A percentile compares a stretch with the other conserved stretches of the same genome.
phyloP scores from a whole-genome alignment of 495 filamentous ascomycete species.

The Trichoderma virens region DNA sequence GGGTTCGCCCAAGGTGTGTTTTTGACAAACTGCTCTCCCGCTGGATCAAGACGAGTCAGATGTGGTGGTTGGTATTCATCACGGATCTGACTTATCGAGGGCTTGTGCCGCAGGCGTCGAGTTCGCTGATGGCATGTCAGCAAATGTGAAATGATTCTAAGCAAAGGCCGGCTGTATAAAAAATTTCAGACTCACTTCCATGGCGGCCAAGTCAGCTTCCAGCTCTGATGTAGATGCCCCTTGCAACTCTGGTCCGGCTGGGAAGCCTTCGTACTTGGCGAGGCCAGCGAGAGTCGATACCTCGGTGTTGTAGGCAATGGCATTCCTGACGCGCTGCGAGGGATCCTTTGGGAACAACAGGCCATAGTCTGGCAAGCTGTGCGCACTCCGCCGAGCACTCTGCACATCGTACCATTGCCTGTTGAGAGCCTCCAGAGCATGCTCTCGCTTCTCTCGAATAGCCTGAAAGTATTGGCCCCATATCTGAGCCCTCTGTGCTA shows the following conservation, averaged over 20 bases:
- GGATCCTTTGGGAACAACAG: slow-evolving; percentile 64
- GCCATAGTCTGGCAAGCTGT: slow-evolving; percentile 69
- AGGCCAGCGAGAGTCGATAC: slow-evolving; percentile 85
- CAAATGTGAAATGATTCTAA: not conserved
- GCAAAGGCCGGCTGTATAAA: slow-evolving; percentile 8
- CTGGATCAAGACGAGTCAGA: slow-evolving; percentile 39
- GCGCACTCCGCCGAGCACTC: slow-evolving; percentile 76
- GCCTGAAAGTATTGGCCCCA: slow-evolving; percentile 82
- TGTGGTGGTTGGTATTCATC: slow-evolving; percentile 20
- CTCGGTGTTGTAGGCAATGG: slow-evolving; percentile 85
- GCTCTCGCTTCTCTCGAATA: slow-evolving; percentile 72
- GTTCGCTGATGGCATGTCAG: slow-evolving; percentile 7
- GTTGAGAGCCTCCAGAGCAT: slow-evolving; percentile 68
- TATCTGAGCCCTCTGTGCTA: slow-evolving; percentile 73
- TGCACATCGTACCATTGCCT: slow-evolving; percentile 85
- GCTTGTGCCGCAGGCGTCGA: not conserved
- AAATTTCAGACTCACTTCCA: slow-evolving; percentile 65
- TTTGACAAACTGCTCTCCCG: slow-evolving; percentile 75
- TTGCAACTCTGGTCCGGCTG: slow-evolving; percentile 77
- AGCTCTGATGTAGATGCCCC: slow-evolving; percentile 64
- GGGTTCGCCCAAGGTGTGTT: slow-evolving; percentile 84
- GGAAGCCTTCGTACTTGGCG: slow-evolving; percentile 91
- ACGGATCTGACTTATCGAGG: slow-evolving; percentile 16
- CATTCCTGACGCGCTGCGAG: slow-evolving; percentile 65
- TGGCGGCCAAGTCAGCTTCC: slow-evolving; percentile 80